Evolutionary conservation across 208 protist species (phyloP), one percentile per base, ranked within the genome.

Genomic region (Leishmania guyanensis): DNA sequence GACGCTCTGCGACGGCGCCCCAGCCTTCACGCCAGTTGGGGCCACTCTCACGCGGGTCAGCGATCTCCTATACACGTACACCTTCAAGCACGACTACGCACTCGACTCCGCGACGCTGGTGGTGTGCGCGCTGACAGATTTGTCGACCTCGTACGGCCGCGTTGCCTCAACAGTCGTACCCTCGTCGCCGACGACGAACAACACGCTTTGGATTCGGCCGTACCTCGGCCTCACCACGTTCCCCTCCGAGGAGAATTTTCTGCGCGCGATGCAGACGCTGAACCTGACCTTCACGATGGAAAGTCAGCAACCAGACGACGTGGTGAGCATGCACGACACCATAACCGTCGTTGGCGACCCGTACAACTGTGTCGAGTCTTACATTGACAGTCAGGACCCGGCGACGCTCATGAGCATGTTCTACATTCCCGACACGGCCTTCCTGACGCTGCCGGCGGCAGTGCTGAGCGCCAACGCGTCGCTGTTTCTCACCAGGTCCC

Each of bases 51-150:
- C 84, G 2, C 51, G 51, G 1, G 72, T 89, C 48, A 89, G 80
- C 70, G 64, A 48, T 0, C 83, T 85, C 20, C 69, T 80, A 43
- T 96, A 91, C 85, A 81, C 78, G 46, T 95, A 93, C 80, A 83
- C 71, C 72, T 96, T 98, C 82, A 92, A 94, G 83, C 91, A 96
- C 89, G 84, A 96, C 86, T 94, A 96, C 86, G 65, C 60, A 17
- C 78, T 91, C 20, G 88, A 87, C 36, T 64, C 89, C 5, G 60
- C 79, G n/a, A 81, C 76, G 48, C 86, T 96, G 64, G 75, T 97
- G 50, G 94, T 98, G 50, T 98, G 94, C 81, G 91, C 90, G 14
- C 87, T 92, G 77, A 92, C 90, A 1, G 80, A 77, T 36, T 73
- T 85, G 62, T 91, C 91, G 26, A 82, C 87, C 51, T 74, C 54